Conservation (phyloP, 495 filamentous ascomycete genomes). For the Penicillium nucicola region DNA sequence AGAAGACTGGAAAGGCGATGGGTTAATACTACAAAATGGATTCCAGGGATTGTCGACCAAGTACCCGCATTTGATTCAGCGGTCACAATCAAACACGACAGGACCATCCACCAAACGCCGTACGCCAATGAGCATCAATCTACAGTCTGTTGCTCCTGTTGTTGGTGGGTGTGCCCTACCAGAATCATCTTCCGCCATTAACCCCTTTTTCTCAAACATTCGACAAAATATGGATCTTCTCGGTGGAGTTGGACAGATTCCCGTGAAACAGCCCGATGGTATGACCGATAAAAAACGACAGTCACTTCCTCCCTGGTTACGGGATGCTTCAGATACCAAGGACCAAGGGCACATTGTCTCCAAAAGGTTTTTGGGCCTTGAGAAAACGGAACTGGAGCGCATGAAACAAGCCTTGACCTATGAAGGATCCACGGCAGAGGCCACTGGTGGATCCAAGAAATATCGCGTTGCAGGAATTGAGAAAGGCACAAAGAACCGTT, state of each 20-base stretch:
- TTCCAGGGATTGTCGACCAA: constrained; percentile 47
- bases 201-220: constrained; percentile 95
- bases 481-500: constrained; percentile 90
- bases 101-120: constrained; percentile 36
- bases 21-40: constrained; percentile 66
- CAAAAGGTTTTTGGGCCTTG: constrained; percentile 78
- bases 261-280: constrained; percentile 64
- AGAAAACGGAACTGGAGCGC: constrained; percentile 78
- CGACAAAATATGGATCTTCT: constrained; percentile 95
- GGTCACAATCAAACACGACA: constrained; percentile 18
- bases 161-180: constrained; percentile 87
- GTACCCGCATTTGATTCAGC: constrained; percentile 45
- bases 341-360: constrained; percentile 79
- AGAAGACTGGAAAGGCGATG: constrained; percentile 75
- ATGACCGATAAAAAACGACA: constrained; percentile 42
- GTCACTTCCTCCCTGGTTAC: constrained; percentile 73
- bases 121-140: constrained; percentile 45
- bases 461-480: constrained; percentile 83
- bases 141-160: constrained; percentile 65
- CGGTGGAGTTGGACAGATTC: constrained; percentile 88
- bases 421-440: constrained; percentile 51
- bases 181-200: constrained; percentile 58
- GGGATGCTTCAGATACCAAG: constrained; percentile 56
- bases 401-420: constrained; percentile 86
- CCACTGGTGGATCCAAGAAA: constrained; percentile 26